These are phyloP conservation scores for Colletotrichum caudatum DNA, from an alignment of 2,329 filamentous ascomycete species.

Conservation along the genomic window DNA sequence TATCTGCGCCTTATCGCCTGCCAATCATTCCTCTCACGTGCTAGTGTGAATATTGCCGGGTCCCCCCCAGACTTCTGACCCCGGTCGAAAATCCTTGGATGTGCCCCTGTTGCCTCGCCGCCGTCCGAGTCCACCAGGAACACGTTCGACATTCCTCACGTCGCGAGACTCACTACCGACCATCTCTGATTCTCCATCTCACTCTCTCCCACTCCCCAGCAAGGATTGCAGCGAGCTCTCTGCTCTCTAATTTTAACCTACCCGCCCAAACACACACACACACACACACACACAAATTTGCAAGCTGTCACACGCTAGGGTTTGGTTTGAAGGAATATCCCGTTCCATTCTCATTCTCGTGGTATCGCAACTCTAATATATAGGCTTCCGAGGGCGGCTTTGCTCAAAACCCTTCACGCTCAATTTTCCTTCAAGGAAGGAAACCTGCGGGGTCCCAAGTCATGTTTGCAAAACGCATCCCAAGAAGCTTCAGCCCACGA, in stretches of 20 bases:
- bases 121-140: no score
- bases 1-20: slow-evolving; percentile 37
- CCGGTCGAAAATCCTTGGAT: neutral
- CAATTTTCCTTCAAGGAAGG: neutral
- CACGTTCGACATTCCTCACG: slow-evolving; percentile 1
- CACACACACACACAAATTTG: neutral
- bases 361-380: slow-evolving; percentile 24
- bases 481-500: neutral
- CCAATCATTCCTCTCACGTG: slow-evolving; percentile 42
- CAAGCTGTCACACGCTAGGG: neutral
- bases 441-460: neutral
- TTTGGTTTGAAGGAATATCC: neutral
- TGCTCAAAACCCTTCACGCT: slow-evolving; percentile 5
- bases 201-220: neutral
- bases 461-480: slow-evolving; percentile 4
- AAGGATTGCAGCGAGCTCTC: neutral
- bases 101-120: neutral
- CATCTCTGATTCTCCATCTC: no score
- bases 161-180: no score
- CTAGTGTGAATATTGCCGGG: neutral
- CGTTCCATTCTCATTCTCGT: slow-evolving; percentile 12
- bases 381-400: neutral
- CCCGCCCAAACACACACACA: no score
- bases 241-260: neutral
- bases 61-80: slow-evolving; percentile 17